Conservation (phyloP, 2,329 filamentous ascomycete genomes). For the Phyllosticta ampelicida region DNA sequence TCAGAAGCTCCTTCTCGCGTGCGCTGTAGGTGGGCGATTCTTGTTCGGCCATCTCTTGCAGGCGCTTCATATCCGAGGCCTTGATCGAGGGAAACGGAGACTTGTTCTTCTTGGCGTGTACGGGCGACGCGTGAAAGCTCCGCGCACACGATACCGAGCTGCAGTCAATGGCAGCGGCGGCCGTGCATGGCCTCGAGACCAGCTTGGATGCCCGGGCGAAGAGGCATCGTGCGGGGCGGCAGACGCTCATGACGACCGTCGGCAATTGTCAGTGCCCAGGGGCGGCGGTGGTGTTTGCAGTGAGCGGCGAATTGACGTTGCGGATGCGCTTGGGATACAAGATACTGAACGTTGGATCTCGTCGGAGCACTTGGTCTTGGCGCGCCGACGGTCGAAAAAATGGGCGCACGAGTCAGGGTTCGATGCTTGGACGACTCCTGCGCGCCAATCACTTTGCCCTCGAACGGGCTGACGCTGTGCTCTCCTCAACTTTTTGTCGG, state of each 20-base stretch:
- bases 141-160: slow-evolving; percentile 20
- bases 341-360: background rate
- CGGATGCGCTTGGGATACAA: background rate
- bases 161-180: slow-evolving; percentile 11
- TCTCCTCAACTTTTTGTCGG: background rate
- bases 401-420: background rate
- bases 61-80: slow-evolving; percentile 24
- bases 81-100: slow-evolving; percentile 36
- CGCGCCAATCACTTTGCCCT: background rate
- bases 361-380: background rate
- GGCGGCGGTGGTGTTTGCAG: background rate
- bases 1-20: slow-evolving; percentile 52
- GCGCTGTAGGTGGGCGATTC: slow-evolving; percentile 54
- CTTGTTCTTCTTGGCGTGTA: slow-evolving; percentile 23
- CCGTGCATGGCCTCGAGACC: slow-evolving; percentile 17
- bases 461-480: background rate
- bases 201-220: slow-evolving; percentile 21
- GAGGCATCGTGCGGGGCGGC: slow-evolving; percentile 32
- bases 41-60: slow-evolving; percentile 15
- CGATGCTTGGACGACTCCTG: background rate
- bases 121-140: slow-evolving; percentile 30
- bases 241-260: slow-evolving; percentile 30
- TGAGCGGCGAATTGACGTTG: background rate
- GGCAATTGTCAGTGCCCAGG: slow-evolving; percentile 3
- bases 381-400: background rate